phyloP scores from a whole-genome alignment of 2,329 filamentous ascomycete genomes.

The Colletotrichum simmondsii region DNA sequence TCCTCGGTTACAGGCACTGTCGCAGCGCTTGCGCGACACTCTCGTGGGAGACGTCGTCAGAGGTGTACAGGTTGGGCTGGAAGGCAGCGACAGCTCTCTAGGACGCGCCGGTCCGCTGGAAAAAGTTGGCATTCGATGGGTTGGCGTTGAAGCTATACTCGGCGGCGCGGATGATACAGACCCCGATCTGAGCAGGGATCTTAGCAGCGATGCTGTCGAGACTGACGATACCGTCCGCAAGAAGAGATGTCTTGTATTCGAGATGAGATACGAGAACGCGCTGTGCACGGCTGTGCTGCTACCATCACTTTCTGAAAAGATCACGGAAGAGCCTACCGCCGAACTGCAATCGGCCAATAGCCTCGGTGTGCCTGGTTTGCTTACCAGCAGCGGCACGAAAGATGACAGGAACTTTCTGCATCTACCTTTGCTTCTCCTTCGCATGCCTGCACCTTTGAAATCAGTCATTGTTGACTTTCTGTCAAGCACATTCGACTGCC shows the following conservation, averaged over 20 bases:
- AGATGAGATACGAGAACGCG: slow-evolving; percentile 64
- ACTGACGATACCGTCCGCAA: slow-evolving; percentile 24
- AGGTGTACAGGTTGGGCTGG: slow-evolving; percentile 65
- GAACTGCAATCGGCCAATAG: background rate
- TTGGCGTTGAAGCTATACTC: slow-evolving; percentile 46
- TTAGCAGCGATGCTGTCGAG: slow-evolving; percentile 13
- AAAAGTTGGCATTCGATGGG: slow-evolving; percentile 60
- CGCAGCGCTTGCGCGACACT: slow-evolving; percentile 61
- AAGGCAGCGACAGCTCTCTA: slow-evolving; percentile 50
- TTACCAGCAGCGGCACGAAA: background rate
- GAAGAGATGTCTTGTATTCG: slow-evolving; percentile 52
- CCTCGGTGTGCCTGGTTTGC: slow-evolving; percentile 18
- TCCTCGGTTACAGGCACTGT: slow-evolving; percentile 53
- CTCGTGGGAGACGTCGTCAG: slow-evolving; percentile 70
- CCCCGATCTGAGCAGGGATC: slow-evolving; percentile 16
- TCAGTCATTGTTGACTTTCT: slow-evolving; percentile 62
- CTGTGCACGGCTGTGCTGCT: slow-evolving; percentile 62
- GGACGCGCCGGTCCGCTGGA: slow-evolving; percentile 56
- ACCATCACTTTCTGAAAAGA: slow-evolving; percentile 43
- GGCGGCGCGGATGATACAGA: slow-evolving; percentile 38
- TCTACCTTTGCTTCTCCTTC: slow-evolving; percentile 63
- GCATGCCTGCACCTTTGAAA: slow-evolving; percentile 66
- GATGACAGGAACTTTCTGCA: slow-evolving; percentile 51
- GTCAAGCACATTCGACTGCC: slow-evolving; percentile 65
- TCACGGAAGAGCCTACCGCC: background rate